phyloP scores from a whole-genome alignment of 441 rosid genomes.

The Adansonia gregorii region DNA sequence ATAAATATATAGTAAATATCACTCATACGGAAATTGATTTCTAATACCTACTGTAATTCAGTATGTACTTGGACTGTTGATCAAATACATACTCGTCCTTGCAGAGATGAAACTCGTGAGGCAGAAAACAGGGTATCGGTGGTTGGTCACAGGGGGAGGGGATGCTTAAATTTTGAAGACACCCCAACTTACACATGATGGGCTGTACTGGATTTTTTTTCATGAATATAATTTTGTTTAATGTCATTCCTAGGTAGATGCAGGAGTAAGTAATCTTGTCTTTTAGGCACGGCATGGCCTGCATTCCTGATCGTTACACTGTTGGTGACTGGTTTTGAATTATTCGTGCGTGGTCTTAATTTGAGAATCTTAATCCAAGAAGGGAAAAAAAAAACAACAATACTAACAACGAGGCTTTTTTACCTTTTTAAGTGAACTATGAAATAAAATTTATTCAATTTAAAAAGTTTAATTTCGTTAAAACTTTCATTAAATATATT shows the following conservation, averaged over 20 bases:
- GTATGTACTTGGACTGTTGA: neutral
- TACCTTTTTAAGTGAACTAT: too few relatives aligned
- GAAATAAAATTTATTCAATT: too few relatives aligned
- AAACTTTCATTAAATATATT: too few relatives aligned
- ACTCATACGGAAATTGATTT: neutral
- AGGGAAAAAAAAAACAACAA: neutral
- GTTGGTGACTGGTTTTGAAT: neutral
- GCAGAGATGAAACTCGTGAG: neutral
- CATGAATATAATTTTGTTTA: neutral
- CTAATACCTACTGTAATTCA: neutral
- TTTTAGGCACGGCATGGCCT: neutral
- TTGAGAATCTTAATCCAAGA: neutral
- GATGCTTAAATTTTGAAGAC: conserved; percentile 2
- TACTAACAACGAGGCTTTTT: too few relatives aligned
- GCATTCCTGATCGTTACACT: neutral
- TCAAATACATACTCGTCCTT: neutral
- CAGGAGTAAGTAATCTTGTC: neutral
- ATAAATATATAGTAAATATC: neutral
- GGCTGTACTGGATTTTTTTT: conserved; percentile 2
- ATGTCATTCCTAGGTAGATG: neutral
- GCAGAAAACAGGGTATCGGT: conserved; percentile 8
- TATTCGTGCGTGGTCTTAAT: neutral
- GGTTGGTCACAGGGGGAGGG: neutral
- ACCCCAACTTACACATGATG: neutral
- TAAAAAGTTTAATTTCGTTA: too few relatives aligned